Evolutionary conservation across 2,329 filamentous ascomycete genomes (phyloP), one percentile per base, ranked within the genome.

Genomic region (Fusarium tanahbumbuense): DNA sequence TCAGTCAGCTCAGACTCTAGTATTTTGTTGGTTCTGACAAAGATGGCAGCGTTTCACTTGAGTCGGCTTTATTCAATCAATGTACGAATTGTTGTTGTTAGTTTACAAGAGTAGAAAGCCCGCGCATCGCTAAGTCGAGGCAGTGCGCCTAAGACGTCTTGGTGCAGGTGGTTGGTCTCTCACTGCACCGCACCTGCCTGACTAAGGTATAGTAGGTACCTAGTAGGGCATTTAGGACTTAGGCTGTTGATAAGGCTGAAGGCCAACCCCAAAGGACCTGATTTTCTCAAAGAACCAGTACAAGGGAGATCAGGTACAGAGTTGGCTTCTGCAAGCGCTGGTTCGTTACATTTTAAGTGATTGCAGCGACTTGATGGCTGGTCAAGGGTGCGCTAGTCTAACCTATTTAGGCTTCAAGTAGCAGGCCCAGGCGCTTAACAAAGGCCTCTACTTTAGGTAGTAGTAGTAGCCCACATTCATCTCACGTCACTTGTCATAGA

Each of bases 311-410:
- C 63, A 67, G 63, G 61, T 40, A 66, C 61, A 46, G 25, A 37
- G 18, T 20, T 11, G 48, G 37, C 23, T 44, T 49, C 42, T 20
- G 25, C 28, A 49, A 49, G 45, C 45, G 28, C 63, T 58, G 42
- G 40, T 68, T 63, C 48, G 59, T 34, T 49, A 18, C 40, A 34
- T 58, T 54, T 53, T 59, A 53, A 68, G 58, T 65, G 60, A 69
- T 45, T 68, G 60, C 64, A 68, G 55, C 44, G 16, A 42, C 37
- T 53, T 54, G 41, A 52, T 22, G 30, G 34, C 25, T 41, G 32
- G 34, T 49, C 47, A 49, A 32, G 16, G 18, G 27, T 25, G 18
- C 65, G 25, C 65, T 65, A 68, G 60, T 53, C 66, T 55, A 45
- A 34, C 45, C 49, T 54, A 9, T 41, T 53, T 56, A 13, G 49